Evolutionary conservation across 176 grass and related monocot species (phyloP), one percentile per base, ranked within the genome.

Genomic region (Neostapfia colusana): DNA sequence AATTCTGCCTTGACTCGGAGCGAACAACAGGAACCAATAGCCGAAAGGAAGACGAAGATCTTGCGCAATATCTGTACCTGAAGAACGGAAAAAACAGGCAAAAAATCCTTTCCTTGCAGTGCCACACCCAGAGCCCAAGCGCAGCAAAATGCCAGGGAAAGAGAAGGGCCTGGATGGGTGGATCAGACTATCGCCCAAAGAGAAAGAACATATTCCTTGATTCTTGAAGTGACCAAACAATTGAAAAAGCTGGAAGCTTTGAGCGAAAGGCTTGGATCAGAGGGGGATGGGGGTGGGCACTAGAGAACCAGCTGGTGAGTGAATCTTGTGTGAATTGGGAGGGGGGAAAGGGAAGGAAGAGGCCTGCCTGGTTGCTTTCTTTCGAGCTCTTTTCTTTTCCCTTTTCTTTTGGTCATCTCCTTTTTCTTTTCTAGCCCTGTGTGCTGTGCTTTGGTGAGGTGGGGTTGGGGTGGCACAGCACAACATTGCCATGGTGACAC

Each of bases 201-300:
- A 74, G 56, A 75, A 87, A 83, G 79, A 87, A 89, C 86, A 84
- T 88, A 84, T 86, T 84, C 79, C 69, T 79, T 50, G 77, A 79
- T 86, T 83, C 88, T 79, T 80, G 81, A 92, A 81, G 75, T 85
- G 88, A 54, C 60, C 66, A 83, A 78, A 82, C 70, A 85, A 76
- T 87, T 59, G 69, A 49, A 85, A 90, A 83, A 87, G 81, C 46
- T 79, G 83, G 68, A 74, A 62, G 73, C 71, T 84, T 81, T 75
- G 70, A 20, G 64, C 67, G 77, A 81, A 88, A 88, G 86, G 81
- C 65, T 88, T 85, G 63, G 78, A 81, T 89, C 88, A 85, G 81
- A 59, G 57, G 53, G 84, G 58, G 76, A 89, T 59, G 80, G 69
- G 79, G 35, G 76, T 38, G 74, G 17, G 80, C 73, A 73, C 84